Evolutionary conservation across 1,284 basidiomycete species (phyloP).

Genomic region (Ceratobasidium sp.): DNA sequence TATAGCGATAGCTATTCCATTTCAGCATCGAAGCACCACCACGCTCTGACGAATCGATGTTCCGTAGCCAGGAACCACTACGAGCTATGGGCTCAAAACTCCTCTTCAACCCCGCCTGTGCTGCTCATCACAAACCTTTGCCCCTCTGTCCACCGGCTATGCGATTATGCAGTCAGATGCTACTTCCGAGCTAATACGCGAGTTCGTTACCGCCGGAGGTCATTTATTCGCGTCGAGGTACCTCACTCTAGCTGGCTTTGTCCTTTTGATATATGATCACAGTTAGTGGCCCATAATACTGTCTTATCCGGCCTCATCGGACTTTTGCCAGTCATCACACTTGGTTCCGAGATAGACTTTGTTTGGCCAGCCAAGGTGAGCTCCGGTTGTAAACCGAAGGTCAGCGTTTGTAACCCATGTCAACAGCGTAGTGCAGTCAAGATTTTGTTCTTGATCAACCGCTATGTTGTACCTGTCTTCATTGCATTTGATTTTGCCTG

Average conservation of each 20-base stretch:
- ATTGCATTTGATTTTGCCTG: conserved; percentile 23
- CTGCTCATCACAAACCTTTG: background rate
- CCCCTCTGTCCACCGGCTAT: conserved; percentile 13
- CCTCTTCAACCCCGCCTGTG: background rate
- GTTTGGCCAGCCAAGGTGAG: conserved; percentile 35
- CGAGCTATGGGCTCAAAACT: background rate
- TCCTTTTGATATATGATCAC: conserved; percentile 40
- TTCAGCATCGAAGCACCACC: background rate
- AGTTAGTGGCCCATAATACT: no score
- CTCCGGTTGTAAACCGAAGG: background rate
- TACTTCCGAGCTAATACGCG: background rate
- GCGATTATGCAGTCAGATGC: conserved; percentile 14
- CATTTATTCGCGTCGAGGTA: conserved; percentile 10
- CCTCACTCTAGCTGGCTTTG: conserved; percentile 23
- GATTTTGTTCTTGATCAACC: conserved; percentile 37
- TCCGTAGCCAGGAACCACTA: conserved; percentile 17
- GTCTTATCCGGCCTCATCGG: no score
- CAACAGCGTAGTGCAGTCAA: conserved; percentile 30
- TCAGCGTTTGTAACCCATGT: background rate
- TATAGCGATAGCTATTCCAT: background rate
- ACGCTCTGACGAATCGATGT: background rate
- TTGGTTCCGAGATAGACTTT: conserved; percentile 28
- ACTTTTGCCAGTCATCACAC: conserved; percentile 37
- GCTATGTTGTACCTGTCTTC: conserved; percentile 33
- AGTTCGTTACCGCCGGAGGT: background rate